phyloP scores from a whole-genome alignment of 257 asterid species.

The Perilla frutescens region DNA sequence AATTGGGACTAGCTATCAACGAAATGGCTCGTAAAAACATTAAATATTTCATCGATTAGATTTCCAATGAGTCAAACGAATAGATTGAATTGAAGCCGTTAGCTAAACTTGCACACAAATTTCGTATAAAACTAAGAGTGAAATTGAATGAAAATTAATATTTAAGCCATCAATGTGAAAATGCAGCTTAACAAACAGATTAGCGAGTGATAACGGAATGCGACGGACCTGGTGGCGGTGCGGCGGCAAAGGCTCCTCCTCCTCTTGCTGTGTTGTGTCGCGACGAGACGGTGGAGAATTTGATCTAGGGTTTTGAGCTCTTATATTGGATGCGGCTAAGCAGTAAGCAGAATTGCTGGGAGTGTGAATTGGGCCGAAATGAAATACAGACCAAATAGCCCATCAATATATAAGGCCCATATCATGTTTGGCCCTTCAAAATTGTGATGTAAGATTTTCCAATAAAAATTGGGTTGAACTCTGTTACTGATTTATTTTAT shows the following conservation, averaged over 20 bases:
- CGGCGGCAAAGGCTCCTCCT: not conserved
- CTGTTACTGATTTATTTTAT: no score
- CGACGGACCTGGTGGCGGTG: no score
- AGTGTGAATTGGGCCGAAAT: slow-evolving; percentile 14
- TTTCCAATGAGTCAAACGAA: not conserved
- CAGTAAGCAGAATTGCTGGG: not conserved
- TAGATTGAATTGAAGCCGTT: not conserved
- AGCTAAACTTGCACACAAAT: not conserved
- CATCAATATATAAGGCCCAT: not conserved
- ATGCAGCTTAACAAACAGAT: not conserved
- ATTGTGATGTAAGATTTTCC: no score
- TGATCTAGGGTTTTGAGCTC: slow-evolving; percentile 28
- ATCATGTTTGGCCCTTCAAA: not conserved
- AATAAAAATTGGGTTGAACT: no score
- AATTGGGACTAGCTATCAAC: not conserved
- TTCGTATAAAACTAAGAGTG: not conserved
- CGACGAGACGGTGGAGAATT: not conserved
- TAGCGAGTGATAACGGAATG: not conserved
- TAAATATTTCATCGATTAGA: not conserved
- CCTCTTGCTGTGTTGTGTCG: slow-evolving; percentile 24
- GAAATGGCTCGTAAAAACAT: not conserved
- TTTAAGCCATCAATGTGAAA: not conserved
- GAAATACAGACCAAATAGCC: not conserved
- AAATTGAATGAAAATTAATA: not conserved
- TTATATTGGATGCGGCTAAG: slow-evolving; percentile 5